These are phyloP conservation scores for Westerdykella ornata DNA, from an alignment of 2,329 filamentous ascomycete species.

Conservation along the genomic window DNA sequence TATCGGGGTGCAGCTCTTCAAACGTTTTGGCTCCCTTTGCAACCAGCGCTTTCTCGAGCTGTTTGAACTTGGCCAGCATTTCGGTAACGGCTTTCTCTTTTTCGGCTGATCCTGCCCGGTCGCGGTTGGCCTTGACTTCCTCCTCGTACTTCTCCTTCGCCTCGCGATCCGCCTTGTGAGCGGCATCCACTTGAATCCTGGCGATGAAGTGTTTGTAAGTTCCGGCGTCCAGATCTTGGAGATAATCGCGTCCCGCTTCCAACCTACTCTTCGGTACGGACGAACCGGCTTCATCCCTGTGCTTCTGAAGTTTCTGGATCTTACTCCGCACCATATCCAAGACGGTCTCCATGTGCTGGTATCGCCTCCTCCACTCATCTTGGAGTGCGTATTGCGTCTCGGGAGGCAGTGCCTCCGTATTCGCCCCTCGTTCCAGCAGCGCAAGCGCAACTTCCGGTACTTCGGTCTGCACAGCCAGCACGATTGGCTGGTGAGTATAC, in stretches of 20 bases:
- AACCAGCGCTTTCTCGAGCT: constrained; percentile 51
- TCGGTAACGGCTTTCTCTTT: constrained; percentile 53
- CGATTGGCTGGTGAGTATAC: constrained; percentile 57
- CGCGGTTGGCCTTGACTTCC: constrained; percentile 10
- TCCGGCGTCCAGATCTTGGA: constrained; percentile 46
- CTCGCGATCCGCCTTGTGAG: constrained; percentile 34
- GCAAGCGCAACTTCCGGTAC: constrained; percentile 49
- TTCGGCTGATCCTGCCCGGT: constrained; percentile 37
- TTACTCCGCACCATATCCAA: constrained; percentile 56
- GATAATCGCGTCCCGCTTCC: constrained; percentile 45
- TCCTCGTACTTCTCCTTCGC: constrained; percentile 27
- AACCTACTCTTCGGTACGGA: constrained; percentile 29
- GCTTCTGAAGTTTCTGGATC: constrained; percentile 46
- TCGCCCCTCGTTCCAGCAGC: constrained; percentile 58
- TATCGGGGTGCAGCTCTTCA: constrained; percentile 53
- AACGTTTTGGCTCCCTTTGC: constrained; percentile 61
- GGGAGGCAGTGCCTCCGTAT: constrained; percentile 55
- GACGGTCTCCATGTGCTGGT: constrained; percentile 43
- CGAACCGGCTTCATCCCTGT: constrained; percentile 21
- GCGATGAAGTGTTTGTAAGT: constrained; percentile 57
- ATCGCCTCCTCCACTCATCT: constrained; percentile 31
- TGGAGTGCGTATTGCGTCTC: constrained; percentile 24
- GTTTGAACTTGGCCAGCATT: constrained; percentile 48
- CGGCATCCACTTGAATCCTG: constrained; percentile 38
- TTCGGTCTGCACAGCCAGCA: constrained; percentile 52